Evolutionary conservation across 352 stramenopile species (phyloP), one percentile per base, ranked within the genome.

Genomic region (Globisporangium apiculatum): DNA sequence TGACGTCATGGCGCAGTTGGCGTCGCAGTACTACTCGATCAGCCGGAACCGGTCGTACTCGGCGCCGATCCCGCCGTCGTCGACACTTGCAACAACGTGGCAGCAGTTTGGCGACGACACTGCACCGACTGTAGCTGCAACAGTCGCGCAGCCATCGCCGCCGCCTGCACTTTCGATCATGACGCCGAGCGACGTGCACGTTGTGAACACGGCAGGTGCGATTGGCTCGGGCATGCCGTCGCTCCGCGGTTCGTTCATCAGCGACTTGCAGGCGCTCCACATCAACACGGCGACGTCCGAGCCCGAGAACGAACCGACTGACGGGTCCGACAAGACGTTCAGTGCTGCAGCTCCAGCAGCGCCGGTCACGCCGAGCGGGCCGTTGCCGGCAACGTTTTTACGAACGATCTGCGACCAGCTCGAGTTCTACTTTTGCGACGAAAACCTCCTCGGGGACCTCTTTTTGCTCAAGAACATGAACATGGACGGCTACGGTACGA

Each of bases 391-490:
- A 6, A 94, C 84, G 10, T 94, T 94, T 60, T 62, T 94, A 48
- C 71, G 79, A 42, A 92, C 84, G 60, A 90, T 94, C 63, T 94
- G 84, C 58, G 84, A 94, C 60, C 84, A 94, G 60, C 67, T 94
- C 55, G 84, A 94, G 66, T 92, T 87, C 66, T 94, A 94, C 64
- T 94, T 94, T 57, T 94, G 84, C 59, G 84, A 94, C 56, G 84
- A 94, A 51, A 94, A 94, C 72, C 61, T 94, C 43, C 76, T 92
- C 5, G 82, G 82, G 41, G 82, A 94, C 62, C 60, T 94, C 31
- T 92, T 92, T 53, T 60, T 94, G 69, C 58, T 94, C 41, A 94
- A 94, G 65, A 94, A 94, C 61, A 94, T 94, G 84, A 94, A 94
- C 60, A 78, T 81, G 62, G 82, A 94, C 58, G 84, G 84, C 56